Percentiles rank a stretch among this genome's conserved stretches.
Conservation (phyloP, 2,329 filamentous ascomycete genomes). For the Colletotrichum sp. region DNA sequence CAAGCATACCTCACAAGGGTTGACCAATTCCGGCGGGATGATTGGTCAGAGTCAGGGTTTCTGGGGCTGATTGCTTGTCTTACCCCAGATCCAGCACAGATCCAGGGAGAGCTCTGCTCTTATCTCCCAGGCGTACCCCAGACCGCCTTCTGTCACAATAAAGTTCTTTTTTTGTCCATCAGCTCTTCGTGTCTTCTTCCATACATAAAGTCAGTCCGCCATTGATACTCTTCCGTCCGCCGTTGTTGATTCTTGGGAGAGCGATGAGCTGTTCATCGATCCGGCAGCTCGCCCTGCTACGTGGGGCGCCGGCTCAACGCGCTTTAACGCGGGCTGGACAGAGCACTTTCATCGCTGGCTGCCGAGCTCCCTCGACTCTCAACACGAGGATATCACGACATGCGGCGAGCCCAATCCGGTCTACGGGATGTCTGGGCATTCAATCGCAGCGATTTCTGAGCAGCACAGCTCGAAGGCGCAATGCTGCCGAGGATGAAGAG, state of each 20-base stretch:
- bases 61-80: constrained; percentile 7
- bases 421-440: background rate
- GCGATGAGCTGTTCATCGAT: constrained; percentile 16
- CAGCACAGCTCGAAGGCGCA: background rate
- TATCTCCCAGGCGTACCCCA: constrained; percentile 6
- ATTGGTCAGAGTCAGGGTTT: constrained; percentile 3
- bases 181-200: background rate
- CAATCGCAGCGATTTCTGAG: background rate
- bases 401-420: background rate
- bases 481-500: constrained; percentile 32
- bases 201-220: background rate
- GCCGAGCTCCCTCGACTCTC: background rate
- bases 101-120: constrained; percentile 8
- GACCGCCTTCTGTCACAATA: constrained; percentile 6
- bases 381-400: background rate
- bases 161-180: background rate
- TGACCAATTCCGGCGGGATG: constrained; percentile 1
- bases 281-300: constrained; percentile 14
- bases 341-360: background rate
- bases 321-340: constrained; percentile 14
- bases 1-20: background rate
- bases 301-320: constrained; percentile 17
- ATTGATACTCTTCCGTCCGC: background rate
- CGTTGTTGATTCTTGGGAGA: background rate
- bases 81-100: constrained; percentile 20